These are phyloP conservation scores for Aspergillus sp. DNA, from an alignment of 2,329 filamentous ascomycete species.

Conservation along the genomic window DNA sequence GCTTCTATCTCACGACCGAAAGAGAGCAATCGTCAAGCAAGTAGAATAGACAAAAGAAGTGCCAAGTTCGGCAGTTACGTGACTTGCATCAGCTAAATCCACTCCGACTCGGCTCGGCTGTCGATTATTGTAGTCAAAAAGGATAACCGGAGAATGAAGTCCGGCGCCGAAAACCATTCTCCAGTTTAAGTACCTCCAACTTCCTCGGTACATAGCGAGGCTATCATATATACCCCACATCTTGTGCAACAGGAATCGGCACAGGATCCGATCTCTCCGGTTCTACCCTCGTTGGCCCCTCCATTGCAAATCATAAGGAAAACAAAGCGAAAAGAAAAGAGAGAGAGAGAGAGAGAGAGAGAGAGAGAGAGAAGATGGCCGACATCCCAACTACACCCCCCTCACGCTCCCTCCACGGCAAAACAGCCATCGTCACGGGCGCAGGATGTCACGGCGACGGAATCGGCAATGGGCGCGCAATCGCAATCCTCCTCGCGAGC, in stretches of 20 bases:
- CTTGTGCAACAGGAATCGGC: neutral
- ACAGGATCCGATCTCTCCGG: neutral
- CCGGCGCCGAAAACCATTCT: neutral
- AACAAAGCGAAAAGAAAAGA: neutral
- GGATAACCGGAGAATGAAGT: conserved; percentile 1
- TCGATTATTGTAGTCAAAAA: neutral
- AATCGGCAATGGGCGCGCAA: conserved; percentile 64
- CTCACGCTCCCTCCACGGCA: conserved; percentile 24
- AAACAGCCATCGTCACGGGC: conserved; percentile 58
- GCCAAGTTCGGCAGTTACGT: neutral
- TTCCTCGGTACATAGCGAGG: neutral
- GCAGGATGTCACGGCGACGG: conserved; percentile 61
- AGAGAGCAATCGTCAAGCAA: neutral
- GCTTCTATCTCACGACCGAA: neutral
- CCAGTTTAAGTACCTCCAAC: neutral
- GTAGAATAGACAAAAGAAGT: neutral
- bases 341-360: too few relatives aligned
- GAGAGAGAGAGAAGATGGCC: neutral
- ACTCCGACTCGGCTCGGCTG: neutral
- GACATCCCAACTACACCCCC: conserved; percentile 9
- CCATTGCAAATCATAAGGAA: neutral
- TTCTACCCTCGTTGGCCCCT: neutral
- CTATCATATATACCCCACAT: neutral
- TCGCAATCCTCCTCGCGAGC: conserved; percentile 62
- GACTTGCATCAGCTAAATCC: neutral